These are phyloP conservation scores for Lactarius deliciosus DNA, from an alignment of 768 basidiomycete species.

Conservation along the genomic window DNA sequence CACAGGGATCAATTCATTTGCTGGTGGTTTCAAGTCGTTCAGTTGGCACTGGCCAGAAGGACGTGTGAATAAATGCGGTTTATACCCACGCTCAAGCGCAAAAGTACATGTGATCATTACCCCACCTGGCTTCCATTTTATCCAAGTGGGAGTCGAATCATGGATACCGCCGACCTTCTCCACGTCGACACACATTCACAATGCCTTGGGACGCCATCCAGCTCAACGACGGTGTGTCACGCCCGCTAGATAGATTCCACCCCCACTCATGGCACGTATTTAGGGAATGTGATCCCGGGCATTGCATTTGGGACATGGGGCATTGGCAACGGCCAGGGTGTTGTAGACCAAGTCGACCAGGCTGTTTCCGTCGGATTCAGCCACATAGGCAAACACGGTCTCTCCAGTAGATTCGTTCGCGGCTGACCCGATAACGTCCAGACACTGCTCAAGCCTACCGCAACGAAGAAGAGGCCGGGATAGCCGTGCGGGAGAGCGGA, in stretches of 20 bases:
- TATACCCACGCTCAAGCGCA: no score
- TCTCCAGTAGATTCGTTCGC: not conserved
- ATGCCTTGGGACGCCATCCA: slow-evolving; percentile 65
- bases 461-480: slow-evolving; percentile 60
- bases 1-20: not conserved
- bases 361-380: slow-evolving; percentile 60
- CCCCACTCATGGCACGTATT: not conserved
- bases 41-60: no score
- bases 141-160: not conserved
- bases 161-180: not conserved
- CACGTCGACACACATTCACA: slow-evolving; percentile 16
- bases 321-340: slow-evolving; percentile 53
- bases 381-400: slow-evolving; percentile 51
- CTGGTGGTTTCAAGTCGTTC: not conserved
- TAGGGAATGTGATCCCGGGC: slow-evolving; percentile 49
- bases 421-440: slow-evolving; percentile 31
- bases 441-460: slow-evolving; percentile 61
- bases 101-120: not conserved
- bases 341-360: slow-evolving; percentile 57
- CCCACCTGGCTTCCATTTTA: not conserved
- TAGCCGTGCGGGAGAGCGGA: slow-evolving; percentile 51
- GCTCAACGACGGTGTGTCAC: slow-evolving; percentile 55
- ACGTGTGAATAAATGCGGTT: not conserved
- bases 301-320: slow-evolving; percentile 68
- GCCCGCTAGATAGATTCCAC: no score